A percentile compares a stretch with the other conserved stretches of the same genome.
Evolutionary conservation across 768 basidiomycete genomes (phyloP).

Genomic region (Pisolithus microcarpus): DNA sequence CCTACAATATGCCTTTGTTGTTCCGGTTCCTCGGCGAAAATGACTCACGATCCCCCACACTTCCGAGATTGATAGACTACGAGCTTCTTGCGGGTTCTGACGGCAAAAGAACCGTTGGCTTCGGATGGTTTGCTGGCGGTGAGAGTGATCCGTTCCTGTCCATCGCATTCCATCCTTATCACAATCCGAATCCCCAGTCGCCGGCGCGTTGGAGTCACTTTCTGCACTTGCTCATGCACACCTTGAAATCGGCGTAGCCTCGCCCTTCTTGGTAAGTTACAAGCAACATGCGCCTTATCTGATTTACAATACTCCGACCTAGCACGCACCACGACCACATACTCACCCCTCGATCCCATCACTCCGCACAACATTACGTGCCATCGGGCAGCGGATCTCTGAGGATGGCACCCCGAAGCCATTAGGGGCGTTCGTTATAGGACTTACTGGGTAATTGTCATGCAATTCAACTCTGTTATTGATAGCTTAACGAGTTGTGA

Average conservation of each 20-base stretch:
- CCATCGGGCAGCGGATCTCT: slow-evolving; percentile 50
- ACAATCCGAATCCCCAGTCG: slow-evolving; percentile 40
- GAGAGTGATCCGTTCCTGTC: slow-evolving; percentile 11
- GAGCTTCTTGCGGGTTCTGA: slow-evolving; percentile 61
- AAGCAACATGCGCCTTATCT: neutral
- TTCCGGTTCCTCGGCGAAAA: slow-evolving; percentile 47
- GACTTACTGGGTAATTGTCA: slow-evolving; percentile 66
- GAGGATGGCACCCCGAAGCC: slow-evolving; percentile 51
- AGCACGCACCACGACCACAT: slow-evolving; percentile 76
- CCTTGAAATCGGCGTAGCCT: slow-evolving; percentile 70
- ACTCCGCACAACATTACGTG: slow-evolving; percentile 46
- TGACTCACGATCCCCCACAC: slow-evolving; percentile 3
- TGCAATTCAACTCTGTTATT: neutral
- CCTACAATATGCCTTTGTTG: slow-evolving; percentile 78
- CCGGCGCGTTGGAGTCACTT: slow-evolving; percentile 78
- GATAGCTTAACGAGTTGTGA: neutral
- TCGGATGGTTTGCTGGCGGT: slow-evolving; percentile 93
- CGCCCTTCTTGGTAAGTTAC: slow-evolving; percentile 68
- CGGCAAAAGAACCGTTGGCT: slow-evolving; percentile 77
- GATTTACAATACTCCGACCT: neutral
- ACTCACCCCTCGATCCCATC: slow-evolving; percentile 52
- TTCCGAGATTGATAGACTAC: slow-evolving; percentile 70
- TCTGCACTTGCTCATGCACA: slow-evolving; percentile 72
- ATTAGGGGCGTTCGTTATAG: slow-evolving; percentile 73
- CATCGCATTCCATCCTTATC: neutral